Evolutionary conservation across 176 grass and related monocot genomes (phyloP), one percentile per base, ranked within the genome.

Genomic region (Juncus inflexus): DNA sequence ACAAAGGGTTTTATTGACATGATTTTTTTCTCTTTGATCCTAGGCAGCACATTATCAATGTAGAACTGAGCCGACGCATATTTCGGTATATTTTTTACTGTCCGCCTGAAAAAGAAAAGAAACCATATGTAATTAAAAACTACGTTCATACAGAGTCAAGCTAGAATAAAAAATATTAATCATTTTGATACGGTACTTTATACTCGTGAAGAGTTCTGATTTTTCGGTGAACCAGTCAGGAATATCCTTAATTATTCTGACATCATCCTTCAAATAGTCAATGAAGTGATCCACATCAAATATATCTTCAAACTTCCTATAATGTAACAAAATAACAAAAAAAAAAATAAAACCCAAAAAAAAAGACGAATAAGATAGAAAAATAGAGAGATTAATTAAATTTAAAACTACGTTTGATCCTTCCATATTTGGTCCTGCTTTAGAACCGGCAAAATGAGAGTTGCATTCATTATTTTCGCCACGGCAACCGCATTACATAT

Each of bases 341-440:
- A 2, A 9, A 16, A 64, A 50, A 52, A 19, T 12, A 9, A 3
- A 67, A 63, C 3, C n/a, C 60, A 70, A 58, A 42, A 61, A 72
- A 7, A 50, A 42, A 67, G 55, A 35, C 2, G 57, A 14, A 81
- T 11, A 50, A 43, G 35, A 70, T 12, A 57, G 40, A 3, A 39
- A 52, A 70, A 54, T 52, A n/a, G 4, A 42, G 16, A 60, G 28
- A 65, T 15, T 10, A 76, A 42, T 43, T 59, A 66, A 42, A 66
- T 35, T 47, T 75, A 77, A 77, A 28, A 28, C 19, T 76, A 97
- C 92, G 87, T 97, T 68, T 97, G 92, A 77, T 97, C 92, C 80
- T 97, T 91, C 87, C 92, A 97, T 73, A 91, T 97, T 79, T 97
- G 92, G 79, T 97, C 92, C 84, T 91, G 92, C 84, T 97, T 97